Conservation (phyloP, 176 grass and related monocot species). For the Aegilops bicornis region DNA sequence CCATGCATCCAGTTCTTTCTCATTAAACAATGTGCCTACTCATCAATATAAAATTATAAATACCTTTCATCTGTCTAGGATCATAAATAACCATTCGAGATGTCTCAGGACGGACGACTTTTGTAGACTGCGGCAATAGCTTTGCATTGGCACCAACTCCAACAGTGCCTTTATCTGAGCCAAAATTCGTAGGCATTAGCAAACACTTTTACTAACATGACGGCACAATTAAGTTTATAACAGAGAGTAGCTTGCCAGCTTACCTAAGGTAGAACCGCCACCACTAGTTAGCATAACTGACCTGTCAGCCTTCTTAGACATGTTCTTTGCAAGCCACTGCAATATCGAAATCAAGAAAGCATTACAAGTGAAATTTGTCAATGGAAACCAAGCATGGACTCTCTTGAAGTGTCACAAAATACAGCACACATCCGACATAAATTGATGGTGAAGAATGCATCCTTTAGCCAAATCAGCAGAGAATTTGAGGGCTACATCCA, state of each 20-base stretch:
- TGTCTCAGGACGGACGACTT: conserved; percentile 75
- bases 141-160: conserved; percentile 44
- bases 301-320: conserved; percentile 57
- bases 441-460: conserved; percentile 6
- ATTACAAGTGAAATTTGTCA: background rate
- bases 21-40: background rate
- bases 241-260: conserved; percentile 36
- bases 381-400: conserved; percentile 18
- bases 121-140: conserved; percentile 42
- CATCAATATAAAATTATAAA: conserved; percentile 23
- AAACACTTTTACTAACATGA: conserved; percentile 23
- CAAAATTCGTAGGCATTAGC: conserved; percentile 31
- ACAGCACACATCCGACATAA: conserved; percentile 17
- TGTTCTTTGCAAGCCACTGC: conserved; percentile 86
- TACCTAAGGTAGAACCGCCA: conserved; percentile 49
- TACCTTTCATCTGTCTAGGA: conserved; percentile 90
- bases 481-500: background rate
- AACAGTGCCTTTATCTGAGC: conserved; percentile 40
- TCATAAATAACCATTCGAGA: conserved; percentile 94
- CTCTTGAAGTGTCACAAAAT: conserved; percentile 6
- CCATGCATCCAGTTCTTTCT: background rate
- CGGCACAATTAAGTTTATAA: background rate
- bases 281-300: conserved; percentile 39
- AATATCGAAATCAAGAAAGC: conserved; percentile 27
- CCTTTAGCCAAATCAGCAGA: conserved; percentile 12